phyloP scores from a whole-genome alignment of 371 early-diverging fungal genomes.

The Rhizopus arrhizus region DNA sequence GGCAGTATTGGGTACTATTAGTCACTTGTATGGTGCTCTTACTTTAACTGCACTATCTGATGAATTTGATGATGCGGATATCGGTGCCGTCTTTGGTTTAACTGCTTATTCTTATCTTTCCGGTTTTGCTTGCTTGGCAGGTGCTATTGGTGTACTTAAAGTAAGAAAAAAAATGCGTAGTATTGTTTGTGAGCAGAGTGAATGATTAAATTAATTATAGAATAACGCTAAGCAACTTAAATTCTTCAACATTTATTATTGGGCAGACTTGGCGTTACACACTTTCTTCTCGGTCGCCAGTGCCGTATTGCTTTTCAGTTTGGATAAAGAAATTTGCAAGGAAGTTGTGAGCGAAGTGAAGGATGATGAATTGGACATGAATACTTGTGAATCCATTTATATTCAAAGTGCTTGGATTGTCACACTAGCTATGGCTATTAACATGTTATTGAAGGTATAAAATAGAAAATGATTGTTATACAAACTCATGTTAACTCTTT shows the following conservation, averaged over 20 bases:
- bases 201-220: conserved; percentile 21
- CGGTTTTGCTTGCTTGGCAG: conserved; percentile 42
- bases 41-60: conserved; percentile 35
- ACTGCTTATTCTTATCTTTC: conserved; percentile 44
- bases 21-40: conserved; percentile 39
- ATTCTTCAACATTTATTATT: conserved; percentile 41
- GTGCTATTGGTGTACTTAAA: conserved; percentile 46
- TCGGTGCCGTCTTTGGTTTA: conserved; percentile 36
- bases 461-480: neutral
- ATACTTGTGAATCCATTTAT: conserved; percentile 37
- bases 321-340: conserved; percentile 41
- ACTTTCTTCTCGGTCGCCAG: conserved; percentile 44
- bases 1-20: conserved; percentile 39
- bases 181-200: conserved; percentile 2
- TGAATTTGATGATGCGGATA: conserved; percentile 35
- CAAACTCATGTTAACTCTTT: neutral
- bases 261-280: conserved; percentile 47
- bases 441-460: conserved; percentile 42
- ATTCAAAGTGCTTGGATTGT: conserved; percentile 38
- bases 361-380: conserved; percentile 41
- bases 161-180: conserved; percentile 19
- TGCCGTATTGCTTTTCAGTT: conserved; percentile 37
- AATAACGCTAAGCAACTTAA: conserved; percentile 46
- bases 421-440: conserved; percentile 41
- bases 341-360: conserved; percentile 38